A percentile compares a stretch with the other conserved stretches of the same genome.
These are phyloP conservation scores for Pleurotus sapidus DNA, from an alignment of 768 basidiomycete species.

Conservation along the genomic window DNA sequence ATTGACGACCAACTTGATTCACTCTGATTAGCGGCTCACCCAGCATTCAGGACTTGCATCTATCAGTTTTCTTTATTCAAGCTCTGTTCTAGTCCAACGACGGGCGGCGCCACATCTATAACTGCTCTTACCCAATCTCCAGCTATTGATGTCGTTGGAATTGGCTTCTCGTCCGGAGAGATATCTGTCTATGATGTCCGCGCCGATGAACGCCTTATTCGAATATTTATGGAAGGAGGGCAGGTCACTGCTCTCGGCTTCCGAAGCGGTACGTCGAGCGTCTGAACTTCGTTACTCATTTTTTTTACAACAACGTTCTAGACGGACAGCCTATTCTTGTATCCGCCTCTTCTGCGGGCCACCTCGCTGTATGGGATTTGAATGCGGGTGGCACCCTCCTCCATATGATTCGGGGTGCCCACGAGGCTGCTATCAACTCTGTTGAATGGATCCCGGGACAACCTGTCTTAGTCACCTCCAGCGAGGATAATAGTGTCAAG, in stretches of 20 bases:
- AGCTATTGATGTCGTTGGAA: conserved; percentile 93
- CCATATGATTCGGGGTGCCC: conserved; percentile 85
- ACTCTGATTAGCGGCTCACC: not conserved
- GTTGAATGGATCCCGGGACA: conserved; percentile 94
- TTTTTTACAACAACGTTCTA: conserved; percentile 22
- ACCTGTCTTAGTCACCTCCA: conserved; percentile 84
- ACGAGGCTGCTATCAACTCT: conserved; percentile 80
- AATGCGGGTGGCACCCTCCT: conserved; percentile 77
- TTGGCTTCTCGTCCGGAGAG: conserved; percentile 86
- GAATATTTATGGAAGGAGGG: conserved; percentile 90
- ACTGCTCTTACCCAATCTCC: conserved; percentile 87
- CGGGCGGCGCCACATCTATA: conserved; percentile 42
- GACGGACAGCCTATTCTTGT: conserved; percentile 90
- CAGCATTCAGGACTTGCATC: conserved; percentile 67
- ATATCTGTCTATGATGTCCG: conserved; percentile 89
- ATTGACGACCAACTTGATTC: conserved; percentile 19
- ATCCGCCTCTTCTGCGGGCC: conserved; percentile 81
- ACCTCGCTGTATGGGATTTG: conserved; percentile 93
- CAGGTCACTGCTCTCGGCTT: conserved; percentile 76
- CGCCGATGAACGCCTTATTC: conserved; percentile 84
- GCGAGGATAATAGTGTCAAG: conserved; percentile 95
- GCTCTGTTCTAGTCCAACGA: conserved; percentile 31
- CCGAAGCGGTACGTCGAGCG: conserved; percentile 63
- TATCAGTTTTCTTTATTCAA: conserved; percentile 66
- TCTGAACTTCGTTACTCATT: conserved; percentile 1